A percentile compares a stretch with the other conserved stretches of the same genome.
phyloP scores from a whole-genome alignment of 2,329 filamentous ascomycete genomes.

The Ceratocystis cubensis region DNA sequence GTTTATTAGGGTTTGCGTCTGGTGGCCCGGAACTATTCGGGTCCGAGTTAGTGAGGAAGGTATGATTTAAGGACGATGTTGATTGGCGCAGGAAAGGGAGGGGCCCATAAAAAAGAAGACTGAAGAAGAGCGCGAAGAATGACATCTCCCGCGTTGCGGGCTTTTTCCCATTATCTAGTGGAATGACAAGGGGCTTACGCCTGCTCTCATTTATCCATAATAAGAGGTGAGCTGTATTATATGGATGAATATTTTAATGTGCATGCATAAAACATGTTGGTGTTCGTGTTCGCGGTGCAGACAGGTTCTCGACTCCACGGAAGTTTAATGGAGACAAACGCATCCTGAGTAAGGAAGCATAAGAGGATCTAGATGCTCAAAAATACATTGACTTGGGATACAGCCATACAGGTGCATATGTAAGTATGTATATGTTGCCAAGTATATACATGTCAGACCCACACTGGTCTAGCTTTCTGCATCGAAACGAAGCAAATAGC shows the following conservation, averaged over 20 bases:
- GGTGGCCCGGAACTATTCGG: not conserved
- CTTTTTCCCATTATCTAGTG: not conserved
- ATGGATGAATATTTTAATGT: too few species aligned
- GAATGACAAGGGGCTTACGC: not conserved
- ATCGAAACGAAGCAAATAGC: not conserved
- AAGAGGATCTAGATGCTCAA: not conserved
- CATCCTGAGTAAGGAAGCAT: not conserved
- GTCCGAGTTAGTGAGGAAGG: not conserved
- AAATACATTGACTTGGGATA: conserved; percentile 1
- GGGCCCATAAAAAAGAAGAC: not conserved
- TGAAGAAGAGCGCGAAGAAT: not conserved
- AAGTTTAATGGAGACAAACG: too few species aligned
- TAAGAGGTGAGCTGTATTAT: too few species aligned
- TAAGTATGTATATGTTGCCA: too few species aligned
- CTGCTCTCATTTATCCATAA: too few species aligned
- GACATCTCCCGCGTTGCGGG: too few species aligned
- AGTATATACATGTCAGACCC: conserved; percentile 5
- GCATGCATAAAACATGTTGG: too few species aligned
- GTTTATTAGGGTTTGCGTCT: not conserved
- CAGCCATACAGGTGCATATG: too few species aligned
- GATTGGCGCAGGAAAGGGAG: not conserved
- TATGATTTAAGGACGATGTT: not conserved
- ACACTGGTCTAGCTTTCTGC: not conserved
- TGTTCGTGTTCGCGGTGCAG: too few species aligned
- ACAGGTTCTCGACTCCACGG: too few species aligned